Conservation (phyloP, 1,284 basidiomycete species). For the Veloboletus limbatus region DNA sequence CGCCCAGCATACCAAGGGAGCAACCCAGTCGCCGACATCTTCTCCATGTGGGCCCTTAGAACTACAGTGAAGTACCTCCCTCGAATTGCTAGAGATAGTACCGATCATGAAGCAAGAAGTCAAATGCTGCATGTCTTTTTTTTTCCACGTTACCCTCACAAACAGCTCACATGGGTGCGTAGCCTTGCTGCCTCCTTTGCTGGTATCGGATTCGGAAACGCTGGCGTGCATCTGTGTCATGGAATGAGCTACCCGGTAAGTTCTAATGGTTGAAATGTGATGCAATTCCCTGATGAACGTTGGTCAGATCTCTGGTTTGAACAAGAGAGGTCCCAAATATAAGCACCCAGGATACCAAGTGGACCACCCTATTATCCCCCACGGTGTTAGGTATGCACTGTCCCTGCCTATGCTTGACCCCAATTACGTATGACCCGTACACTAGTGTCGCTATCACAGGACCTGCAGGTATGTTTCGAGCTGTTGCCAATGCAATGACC, state of each 20-base stretch:
- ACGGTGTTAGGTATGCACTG: conserved; percentile 69
- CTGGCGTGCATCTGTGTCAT: conserved; percentile 89
- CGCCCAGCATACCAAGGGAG: conserved; percentile 95
- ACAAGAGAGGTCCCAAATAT: conserved; percentile 89
- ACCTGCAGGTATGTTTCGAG: conserved; percentile 57
- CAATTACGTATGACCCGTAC: neutral
- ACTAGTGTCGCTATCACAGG: conserved; percentile 78
- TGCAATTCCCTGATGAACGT: conserved; percentile 8
- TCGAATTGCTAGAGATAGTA: conserved; percentile 76
- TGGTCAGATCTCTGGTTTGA: conserved; percentile 86
- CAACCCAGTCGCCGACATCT: conserved; percentile 95
- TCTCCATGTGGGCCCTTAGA: conserved; percentile 91
- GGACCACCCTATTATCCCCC: conserved; percentile 88
- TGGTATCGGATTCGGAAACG: conserved; percentile 95
- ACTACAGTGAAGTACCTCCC: conserved; percentile 92
- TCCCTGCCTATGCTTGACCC: neutral
- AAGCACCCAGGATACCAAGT: conserved; percentile 83
- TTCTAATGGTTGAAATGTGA: conserved; percentile 9
- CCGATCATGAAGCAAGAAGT: conserved; percentile 80
- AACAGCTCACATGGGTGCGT: conserved; percentile 5
- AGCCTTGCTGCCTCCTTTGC: conserved; percentile 88
- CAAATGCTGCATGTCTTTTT: conserved; percentile 79
- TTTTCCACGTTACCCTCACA: neutral
- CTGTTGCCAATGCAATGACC: neutral
- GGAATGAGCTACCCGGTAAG: conserved; percentile 81